Base-by-base conservation (phyloP, 352 stramenopile genomes). In the Phytophthora pini region DNA sequence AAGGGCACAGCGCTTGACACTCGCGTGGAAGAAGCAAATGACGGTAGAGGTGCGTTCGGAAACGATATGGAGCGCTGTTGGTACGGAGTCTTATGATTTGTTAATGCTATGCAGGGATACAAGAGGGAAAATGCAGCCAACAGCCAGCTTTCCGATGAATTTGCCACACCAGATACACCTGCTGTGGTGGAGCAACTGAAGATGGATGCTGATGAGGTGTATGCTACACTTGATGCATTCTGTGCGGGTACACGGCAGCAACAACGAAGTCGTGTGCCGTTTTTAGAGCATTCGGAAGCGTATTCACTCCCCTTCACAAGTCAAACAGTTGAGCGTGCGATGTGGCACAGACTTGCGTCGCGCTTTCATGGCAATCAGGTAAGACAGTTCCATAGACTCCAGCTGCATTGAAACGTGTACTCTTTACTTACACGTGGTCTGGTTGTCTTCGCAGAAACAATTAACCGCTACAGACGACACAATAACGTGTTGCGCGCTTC, bases 11-110 rank as follows among this genome's bases (percentile, higher is more conserved):
- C 49, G 57, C 2, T 49, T 72, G 51, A 56, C 62, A 39, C 9
- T 58, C 10, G 64, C 57, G n/a, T 68, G 49, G 64, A 71, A 46
- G 20, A 71, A 51, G 39, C 56, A 59, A 48, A 59, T 63, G 56
- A 27, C 43, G 7, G 26, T 29, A 31, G 57, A 68, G 57, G 64
- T 68, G 46, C 3, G 27, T 34, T 29, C 6, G 4, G 12, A 32
- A 22, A 45, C 11, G 31, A 13, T 13, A 9, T 36, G 8, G 31
- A 36, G 31, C 11, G 31, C 24, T 45, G 17, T 31, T 51, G 13
- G 32, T 49, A 24, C 49, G 2, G 31, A 36, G 8, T 12, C 31
- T 36, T 36, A 36, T 36, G 31, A 11, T 36, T 12, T 9, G 12
- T 36, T 12, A 13, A 36, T 36, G 31, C 11, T 36, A 15, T 40